Base-by-base conservation (phyloP, 768 basidiomycete species). In the Cystofilobasidium macerans region DNA sequence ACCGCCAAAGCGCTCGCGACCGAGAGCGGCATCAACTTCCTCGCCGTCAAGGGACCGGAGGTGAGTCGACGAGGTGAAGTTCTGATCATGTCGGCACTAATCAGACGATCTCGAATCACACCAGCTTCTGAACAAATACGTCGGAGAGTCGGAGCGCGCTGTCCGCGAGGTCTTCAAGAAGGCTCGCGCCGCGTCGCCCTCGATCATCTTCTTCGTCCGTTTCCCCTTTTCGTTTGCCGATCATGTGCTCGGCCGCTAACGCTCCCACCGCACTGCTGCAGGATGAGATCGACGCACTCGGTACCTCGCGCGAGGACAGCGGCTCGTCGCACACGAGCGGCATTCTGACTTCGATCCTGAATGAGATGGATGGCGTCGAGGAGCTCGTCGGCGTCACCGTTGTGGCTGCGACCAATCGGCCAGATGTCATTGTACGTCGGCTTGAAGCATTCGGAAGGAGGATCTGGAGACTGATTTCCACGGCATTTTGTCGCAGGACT, bases 351-450 rank as follows among this genome's bases (percentile, higher is more conserved):
- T 94, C 85, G 68, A 79, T 99, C 16, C 75, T 99, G 64, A 98
- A 94, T 73, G 95, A 99, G 74, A 98, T 98, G 91, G 95, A 98
- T 73, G 95, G 95, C 24, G 88, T 98, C 0, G 89, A 97, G 76
- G 91, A 94, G 76, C 80, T 98, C 24, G 79, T 87, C 22, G 92
- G 93, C 0, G 95, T 99, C n/a, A 93, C 89, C 0, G 83, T 97
- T 38, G 83, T 99, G 13, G 95, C 91, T 1, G 95, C 95, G 0
- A 99, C 95, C 16, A 98, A 99, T 74, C 78, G 93, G 64, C 95
- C 95, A 11, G 92, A 95, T 68, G 84, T 84, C n/a, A 85, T 95
- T 48, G 87, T 88, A 68, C 74, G 88, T 80, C 53, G 47, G 65
- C 61, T 24, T 30, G 24, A 12, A 3, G 33, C 2, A 2, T 57